These are phyloP conservation scores for Mortierella sp. DNA, from an alignment of 371 early-diverging fungal species.

Conservation along the genomic window DNA sequence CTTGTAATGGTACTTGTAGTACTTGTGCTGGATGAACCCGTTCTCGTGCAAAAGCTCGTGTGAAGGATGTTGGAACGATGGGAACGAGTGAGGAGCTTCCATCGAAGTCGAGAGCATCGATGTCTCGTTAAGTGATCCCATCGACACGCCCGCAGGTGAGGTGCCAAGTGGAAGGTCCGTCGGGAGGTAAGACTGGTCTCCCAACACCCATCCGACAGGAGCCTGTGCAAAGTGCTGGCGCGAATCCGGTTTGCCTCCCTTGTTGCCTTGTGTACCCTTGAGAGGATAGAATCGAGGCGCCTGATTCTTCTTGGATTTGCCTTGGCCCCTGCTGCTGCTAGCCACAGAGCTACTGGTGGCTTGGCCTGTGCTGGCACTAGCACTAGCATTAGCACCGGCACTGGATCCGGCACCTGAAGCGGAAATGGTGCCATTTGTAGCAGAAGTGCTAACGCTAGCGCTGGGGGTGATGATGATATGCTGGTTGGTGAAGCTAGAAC, in stretches of 20 bases:
- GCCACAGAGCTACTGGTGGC: conserved; percentile 1
- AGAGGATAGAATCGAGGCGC: conserved; percentile 74
- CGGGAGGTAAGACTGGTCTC: conserved; percentile 51
- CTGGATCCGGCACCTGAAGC: background rate
- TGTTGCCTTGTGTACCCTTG: conserved; percentile 59
- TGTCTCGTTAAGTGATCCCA: conserved; percentile 39
- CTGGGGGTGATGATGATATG: conserved; percentile 1
- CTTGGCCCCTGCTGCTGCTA: conserved; percentile 28
- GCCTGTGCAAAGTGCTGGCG: conserved; percentile 79
- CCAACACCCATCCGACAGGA: conserved; percentile 92
- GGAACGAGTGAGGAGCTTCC: conserved; percentile 79
- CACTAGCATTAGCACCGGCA: background rate
- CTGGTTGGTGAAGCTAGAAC: conserved; percentile 22
- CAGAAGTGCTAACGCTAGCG: too few species aligned
- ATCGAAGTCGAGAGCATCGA: conserved; percentile 57
- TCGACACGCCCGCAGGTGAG: conserved; percentile 38
- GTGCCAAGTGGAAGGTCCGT: conserved; percentile 46
- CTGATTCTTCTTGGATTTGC: conserved; percentile 55
- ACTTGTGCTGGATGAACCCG: conserved; percentile 96
- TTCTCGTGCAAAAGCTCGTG: conserved; percentile 94
- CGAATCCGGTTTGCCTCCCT: conserved; percentile 62
- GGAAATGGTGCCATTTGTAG: background rate
- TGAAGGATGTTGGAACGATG: conserved; percentile 92
- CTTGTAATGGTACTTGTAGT: conserved; percentile 93
- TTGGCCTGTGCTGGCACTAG: background rate